Evolutionary conservation across 106 monocot species (phyloP).

Genomic region (Phalaenopsis aphrodite): DNA sequence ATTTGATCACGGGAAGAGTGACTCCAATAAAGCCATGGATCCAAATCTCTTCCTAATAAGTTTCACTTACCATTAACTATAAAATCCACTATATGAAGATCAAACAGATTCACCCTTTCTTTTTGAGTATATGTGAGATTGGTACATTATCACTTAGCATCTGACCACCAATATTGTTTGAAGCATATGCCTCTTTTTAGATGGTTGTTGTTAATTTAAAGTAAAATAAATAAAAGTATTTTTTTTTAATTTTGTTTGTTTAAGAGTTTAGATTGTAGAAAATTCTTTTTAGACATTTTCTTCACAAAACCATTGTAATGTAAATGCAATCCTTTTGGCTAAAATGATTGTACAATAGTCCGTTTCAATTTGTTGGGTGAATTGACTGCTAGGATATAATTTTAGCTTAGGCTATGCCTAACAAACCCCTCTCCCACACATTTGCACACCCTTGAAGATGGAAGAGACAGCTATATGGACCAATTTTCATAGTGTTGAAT

Average conservation of each 20-base stretch:
- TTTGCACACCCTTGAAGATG: background rate
- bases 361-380: background rate
- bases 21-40: background rate
- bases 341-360: background rate
- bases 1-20: background rate
- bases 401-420: background rate
- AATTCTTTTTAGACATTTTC: background rate
- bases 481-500: too few relatives aligned
- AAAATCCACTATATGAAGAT: background rate
- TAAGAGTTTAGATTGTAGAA: background rate
- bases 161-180: background rate
- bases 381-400: background rate
- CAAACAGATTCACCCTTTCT: background rate
- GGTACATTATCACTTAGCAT: background rate
- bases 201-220: background rate
- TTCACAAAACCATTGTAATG: background rate
- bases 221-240: background rate
- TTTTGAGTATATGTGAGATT: background rate
- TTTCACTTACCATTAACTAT: too few relatives aligned
- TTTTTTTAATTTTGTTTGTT: background rate
- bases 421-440: background rate
- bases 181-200: background rate
- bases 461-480: too few relatives aligned
- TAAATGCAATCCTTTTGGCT: background rate
- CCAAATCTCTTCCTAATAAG: too few relatives aligned